Evolutionary conservation across 2,329 filamentous ascomycete genomes (phyloP).

Genomic region (Penicillium verrucosum): DNA sequence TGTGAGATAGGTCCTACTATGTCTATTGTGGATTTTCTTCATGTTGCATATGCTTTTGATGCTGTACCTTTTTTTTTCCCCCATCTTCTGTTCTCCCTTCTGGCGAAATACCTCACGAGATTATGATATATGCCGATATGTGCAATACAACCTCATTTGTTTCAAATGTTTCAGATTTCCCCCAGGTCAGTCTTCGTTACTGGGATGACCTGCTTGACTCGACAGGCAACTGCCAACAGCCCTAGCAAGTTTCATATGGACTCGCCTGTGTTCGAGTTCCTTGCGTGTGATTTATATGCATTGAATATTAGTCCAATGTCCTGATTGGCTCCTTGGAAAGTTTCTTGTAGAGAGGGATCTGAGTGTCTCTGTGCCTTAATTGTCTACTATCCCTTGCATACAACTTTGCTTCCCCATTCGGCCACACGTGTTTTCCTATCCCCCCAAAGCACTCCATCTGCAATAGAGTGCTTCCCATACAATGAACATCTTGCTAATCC

Average conservation of each 20-base stretch:
- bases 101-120: constrained; percentile 9
- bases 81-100: not conserved
- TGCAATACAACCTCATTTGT: constrained; percentile 7
- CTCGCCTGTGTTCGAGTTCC: constrained; percentile 18
- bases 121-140: constrained; percentile 9
- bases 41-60: not conserved
- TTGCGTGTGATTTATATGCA: constrained; percentile 22
- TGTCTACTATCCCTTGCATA: constrained; percentile 19
- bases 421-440: constrained; percentile 16
- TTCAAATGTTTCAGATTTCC: not conserved
- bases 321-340: not conserved
- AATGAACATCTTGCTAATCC: constrained; percentile 3
- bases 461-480: not conserved
- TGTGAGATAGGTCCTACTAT: not conserved
- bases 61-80: not conserved
- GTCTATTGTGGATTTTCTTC: constrained; percentile 1
- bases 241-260: constrained; percentile 3
- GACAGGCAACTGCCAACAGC: not conserved
- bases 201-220: not conserved
- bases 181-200: not conserved
- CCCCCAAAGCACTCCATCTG: not conserved
- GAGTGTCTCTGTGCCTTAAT: not conserved
- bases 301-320: not conserved
- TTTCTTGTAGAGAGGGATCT: constrained; percentile 6
- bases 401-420: constrained; percentile 8